Percentiles rank a stretch among this genome's conserved stretches.
These are phyloP conservation scores for Sicyos edulis DNA, from an alignment of 306 rosid species.

Conservation along the genomic window DNA sequence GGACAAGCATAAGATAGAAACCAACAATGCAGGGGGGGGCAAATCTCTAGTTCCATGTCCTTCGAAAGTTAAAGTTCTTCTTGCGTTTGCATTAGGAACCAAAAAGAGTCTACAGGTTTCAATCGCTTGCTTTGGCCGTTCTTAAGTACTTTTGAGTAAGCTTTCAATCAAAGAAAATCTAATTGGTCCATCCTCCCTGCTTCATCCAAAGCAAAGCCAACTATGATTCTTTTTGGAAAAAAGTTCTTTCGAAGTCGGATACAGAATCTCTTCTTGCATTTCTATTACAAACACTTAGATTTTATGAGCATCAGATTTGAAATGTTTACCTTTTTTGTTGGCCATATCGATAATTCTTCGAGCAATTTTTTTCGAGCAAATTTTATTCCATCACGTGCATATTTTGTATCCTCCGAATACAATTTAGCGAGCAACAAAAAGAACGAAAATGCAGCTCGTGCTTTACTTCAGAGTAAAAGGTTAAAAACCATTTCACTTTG, in stretches of 20 bases:
- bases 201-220: slow-evolving; percentile 82
- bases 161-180: slow-evolving; percentile 74
- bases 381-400: slow-evolving; percentile 54
- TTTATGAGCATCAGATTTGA: slow-evolving; percentile 44
- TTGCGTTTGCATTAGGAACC: slow-evolving; percentile 56
- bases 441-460: slow-evolving; percentile 52
- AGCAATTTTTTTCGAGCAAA: slow-evolving; percentile 36
- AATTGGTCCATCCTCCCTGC: slow-evolving; percentile 55
- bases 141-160: slow-evolving; percentile 67
- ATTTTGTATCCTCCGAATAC: slow-evolving; percentile 51
- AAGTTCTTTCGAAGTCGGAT: slow-evolving; percentile 61
- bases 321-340: slow-evolving; percentile 48
- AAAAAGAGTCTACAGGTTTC: slow-evolving; percentile 84
- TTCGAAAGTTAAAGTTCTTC: slow-evolving; percentile 40
- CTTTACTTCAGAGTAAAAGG: slow-evolving; percentile 68
- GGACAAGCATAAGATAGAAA: no score
- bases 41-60: slow-evolving; percentile 44
- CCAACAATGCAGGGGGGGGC: no score
- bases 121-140: slow-evolving; percentile 82
- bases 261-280: slow-evolving; percentile 60
- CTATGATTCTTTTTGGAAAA: slow-evolving; percentile 58
- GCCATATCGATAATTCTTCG: slow-evolving; percentile 45
- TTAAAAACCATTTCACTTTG: slow-evolving; percentile 57
- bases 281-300: slow-evolving; percentile 70
- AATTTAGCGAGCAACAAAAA: slow-evolving; percentile 67